Base-by-base conservation (phyloP, 2,329 filamentous ascomycete genomes). In the Colletotrichum brevisporum region DNA sequence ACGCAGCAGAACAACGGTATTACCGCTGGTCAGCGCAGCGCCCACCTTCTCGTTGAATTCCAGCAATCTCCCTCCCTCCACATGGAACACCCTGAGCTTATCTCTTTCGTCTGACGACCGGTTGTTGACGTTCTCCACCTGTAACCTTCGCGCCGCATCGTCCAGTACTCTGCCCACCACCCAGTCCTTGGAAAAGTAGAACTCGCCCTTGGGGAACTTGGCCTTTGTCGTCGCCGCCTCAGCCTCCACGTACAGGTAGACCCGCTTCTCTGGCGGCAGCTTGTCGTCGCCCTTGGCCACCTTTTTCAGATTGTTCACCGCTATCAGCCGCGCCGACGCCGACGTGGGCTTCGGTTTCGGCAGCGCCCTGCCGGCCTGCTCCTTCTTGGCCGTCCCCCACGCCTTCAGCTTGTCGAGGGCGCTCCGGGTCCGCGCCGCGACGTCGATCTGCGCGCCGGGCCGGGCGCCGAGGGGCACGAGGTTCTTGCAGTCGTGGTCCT, bases 181-280 rank as follows among this genome's bases (percentile, higher is more conserved):
- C 94, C 94, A 98, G 67, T 97, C 93, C 74, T 88, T 87, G 69
- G 88, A 91, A 78, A 92, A 97, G 79, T 90, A 97, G 79, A 95
- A 94, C 69, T 92, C 89, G 8, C 92, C 93, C 75, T 90, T 92
- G 4, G 95, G 94, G 51, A 93, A 90, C 79, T 97, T 97, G 6
- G 92, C 90, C 60, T 90, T 92, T 2, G 94, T 91, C 0, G 94
- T 97, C 75, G 94, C 93, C 10, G 93, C 93, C 75, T 95, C 94
- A 0, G 95, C 96, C 78, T 98, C 95, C 18, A 98, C 93, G 77
- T 93, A 91, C 1, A 99, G 77, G 77, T 98, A 98, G 2, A 99
- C 82, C n/a, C 96, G 85, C 83, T 97, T 97, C 72, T 97, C 94
- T 0, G 85, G 79, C 0, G 94, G 85, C 0, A 98, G 81, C 75